Evolutionary conservation across 805 yeast genomes (phyloP).

Genomic region (Lipomyces spencermartinsiae): DNA sequence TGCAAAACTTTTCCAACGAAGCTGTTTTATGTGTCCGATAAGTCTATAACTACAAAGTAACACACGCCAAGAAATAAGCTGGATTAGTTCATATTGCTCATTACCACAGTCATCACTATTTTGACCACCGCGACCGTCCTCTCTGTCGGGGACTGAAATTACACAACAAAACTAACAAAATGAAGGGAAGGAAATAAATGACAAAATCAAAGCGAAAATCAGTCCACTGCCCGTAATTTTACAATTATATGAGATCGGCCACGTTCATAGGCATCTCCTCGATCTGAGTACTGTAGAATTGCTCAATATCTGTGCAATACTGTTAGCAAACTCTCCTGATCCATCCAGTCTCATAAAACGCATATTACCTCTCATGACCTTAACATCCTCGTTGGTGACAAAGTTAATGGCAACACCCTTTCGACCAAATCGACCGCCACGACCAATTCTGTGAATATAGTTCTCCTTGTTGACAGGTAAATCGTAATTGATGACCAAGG

Average conservation of each 20-base stretch:
- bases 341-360: slow-evolving; percentile 47
- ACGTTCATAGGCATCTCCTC: slow-evolving; percentile 91
- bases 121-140: background rate
- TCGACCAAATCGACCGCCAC: slow-evolving; percentile 98
- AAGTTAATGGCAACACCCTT: slow-evolving; percentile 98
- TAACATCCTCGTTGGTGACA: slow-evolving; percentile 79
- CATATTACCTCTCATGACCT: slow-evolving; percentile 65
- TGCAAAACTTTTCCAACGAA: background rate
- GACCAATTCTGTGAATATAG: slow-evolving; percentile 96
- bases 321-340: background rate
- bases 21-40: background rate
- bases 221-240: slow-evolving; percentile 8
- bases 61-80: slow-evolving; percentile 1
- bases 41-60: slow-evolving; percentile 4
- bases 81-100: slow-evolving; percentile 2
- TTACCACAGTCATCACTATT: slow-evolving; percentile 2
- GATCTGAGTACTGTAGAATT: slow-evolving; percentile 84
- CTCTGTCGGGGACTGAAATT: background rate
- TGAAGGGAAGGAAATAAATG: background rate
- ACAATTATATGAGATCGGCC: slow-evolving; percentile 51
- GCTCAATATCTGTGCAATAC: slow-evolving; percentile 61
- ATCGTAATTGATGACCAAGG: slow-evolving; percentile 94
- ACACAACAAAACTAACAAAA: background rate
- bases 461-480: slow-evolving; percentile 91
- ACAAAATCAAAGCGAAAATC: slow-evolving; percentile 3